Evolutionary conservation across 2,329 filamentous ascomycete genomes (phyloP).

Genomic region (Fusarium sarcochroum): DNA sequence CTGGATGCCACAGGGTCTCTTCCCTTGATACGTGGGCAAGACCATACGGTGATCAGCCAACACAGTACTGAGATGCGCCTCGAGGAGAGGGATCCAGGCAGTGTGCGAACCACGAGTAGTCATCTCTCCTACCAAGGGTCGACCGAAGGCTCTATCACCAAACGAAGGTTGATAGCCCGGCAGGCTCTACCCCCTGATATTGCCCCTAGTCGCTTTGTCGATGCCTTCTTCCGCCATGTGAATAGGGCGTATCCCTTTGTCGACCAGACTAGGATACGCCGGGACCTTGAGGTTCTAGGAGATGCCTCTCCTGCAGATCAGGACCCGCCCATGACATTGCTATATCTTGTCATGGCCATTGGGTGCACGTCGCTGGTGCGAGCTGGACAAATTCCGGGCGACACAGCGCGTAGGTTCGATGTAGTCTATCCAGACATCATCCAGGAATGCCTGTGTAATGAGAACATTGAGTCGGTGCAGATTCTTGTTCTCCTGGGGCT

Average conservation of each 20-base stretch:
- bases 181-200: conserved; percentile 44
- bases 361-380: conserved; percentile 61
- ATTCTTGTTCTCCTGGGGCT: conserved; percentile 59
- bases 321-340: conserved; percentile 50
- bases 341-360: conserved; percentile 63
- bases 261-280: conserved; percentile 54
- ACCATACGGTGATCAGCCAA: conserved; percentile 22
- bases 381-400: conserved; percentile 57
- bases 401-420: conserved; percentile 52
- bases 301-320: conserved; percentile 48
- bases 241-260: conserved; percentile 63
- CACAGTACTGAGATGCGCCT: conserved; percentile 27
- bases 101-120: conserved; percentile 40
- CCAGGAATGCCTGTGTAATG: conserved; percentile 55
- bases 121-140: conserved; percentile 43
- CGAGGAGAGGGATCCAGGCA: conserved; percentile 40
- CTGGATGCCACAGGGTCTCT: conserved; percentile 23
- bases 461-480: conserved; percentile 56
- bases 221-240: conserved; percentile 62
- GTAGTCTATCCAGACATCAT: conserved; percentile 58
- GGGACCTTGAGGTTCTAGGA: conserved; percentile 52
- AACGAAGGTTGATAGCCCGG: conserved; percentile 33
- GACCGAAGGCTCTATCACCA: conserved; percentile 34
- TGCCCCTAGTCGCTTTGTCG: conserved; percentile 54
- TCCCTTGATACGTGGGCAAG: conserved; percentile 17